Evolutionary conservation across 179 eudicot species (phyloP).

Genomic region (Gypsophila paniculata): DNA sequence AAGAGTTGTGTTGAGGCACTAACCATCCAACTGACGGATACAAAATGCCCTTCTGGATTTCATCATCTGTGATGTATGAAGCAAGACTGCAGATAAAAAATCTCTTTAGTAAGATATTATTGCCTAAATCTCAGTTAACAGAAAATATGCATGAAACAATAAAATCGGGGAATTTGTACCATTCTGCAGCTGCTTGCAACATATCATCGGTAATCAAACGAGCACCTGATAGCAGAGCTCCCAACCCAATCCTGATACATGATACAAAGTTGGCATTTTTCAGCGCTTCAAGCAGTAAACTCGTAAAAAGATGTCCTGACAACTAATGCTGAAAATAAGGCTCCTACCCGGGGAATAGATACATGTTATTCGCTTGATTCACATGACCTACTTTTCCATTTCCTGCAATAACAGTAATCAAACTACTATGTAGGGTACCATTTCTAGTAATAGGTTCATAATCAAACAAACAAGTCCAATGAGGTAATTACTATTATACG

Average conservation of each 20-base stretch:
- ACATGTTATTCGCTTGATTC: conserved; percentile 99
- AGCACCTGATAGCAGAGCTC: conserved; percentile 92
- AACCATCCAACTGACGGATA: conserved; percentile 80
- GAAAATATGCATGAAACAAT: no score
- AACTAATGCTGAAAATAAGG: no score
- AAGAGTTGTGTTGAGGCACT: conserved; percentile 12
- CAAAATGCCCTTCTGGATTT: conserved; percentile 68
- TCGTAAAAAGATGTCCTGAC: no score
- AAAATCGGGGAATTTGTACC: conserved; percentile 38
- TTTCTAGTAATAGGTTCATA: neutral
- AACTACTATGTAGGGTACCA: neutral
- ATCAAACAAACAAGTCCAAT: conserved; percentile 8
- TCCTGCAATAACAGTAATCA: conserved; percentile 39
- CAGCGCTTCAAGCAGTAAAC: conserved; percentile 12
- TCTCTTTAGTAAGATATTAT: no score
- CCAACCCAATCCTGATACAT: conserved; percentile 81
- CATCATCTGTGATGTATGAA: conserved; percentile 88
- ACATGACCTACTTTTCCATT: conserved; percentile 94
- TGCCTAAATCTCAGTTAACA: no score
- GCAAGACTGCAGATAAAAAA: conserved; percentile 91
- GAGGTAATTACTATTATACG: conserved; percentile 1
- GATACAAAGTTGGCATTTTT: conserved; percentile 15
- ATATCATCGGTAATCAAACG: conserved; percentile 85
- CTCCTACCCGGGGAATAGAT: conserved; percentile 99
- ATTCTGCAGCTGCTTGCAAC: conserved; percentile 94